Conservation (phyloP, 2,329 filamentous ascomycete species). For the Zopfia rhizophila region DNA sequence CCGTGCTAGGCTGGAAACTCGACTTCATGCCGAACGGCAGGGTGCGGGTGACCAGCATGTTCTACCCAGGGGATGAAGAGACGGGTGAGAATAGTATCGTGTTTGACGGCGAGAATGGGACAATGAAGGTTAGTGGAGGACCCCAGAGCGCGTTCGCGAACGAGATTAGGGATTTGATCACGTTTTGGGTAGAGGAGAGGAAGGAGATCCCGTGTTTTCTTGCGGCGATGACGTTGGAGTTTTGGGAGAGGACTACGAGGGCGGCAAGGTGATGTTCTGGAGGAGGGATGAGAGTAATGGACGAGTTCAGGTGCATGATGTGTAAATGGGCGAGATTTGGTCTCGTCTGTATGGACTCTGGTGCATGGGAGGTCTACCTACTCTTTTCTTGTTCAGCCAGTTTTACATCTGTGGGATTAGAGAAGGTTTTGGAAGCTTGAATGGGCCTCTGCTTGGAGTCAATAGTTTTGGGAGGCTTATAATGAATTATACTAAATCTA, state of each 20-base stretch:
- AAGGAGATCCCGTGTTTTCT: slow-evolving; percentile 94
- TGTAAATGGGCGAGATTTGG: too few relatives aligned
- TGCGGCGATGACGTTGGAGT: slow-evolving; percentile 90
- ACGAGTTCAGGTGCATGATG: too few relatives aligned
- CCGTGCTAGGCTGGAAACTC: slow-evolving; percentile 91
- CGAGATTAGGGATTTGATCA: slow-evolving; percentile 85
- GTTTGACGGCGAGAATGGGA: slow-evolving; percentile 92
- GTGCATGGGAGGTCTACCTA: too few relatives aligned
- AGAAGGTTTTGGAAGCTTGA: too few relatives aligned
- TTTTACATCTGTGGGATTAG: too few relatives aligned
- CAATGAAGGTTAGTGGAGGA: slow-evolving; percentile 97
- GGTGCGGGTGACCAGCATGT: slow-evolving; percentile 88
- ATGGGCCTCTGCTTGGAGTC: too few relatives aligned
- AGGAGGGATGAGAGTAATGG: too few relatives aligned
- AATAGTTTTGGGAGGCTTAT: too few relatives aligned
- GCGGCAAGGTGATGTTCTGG: slow-evolving; percentile 22
- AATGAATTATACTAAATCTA: too few relatives aligned
- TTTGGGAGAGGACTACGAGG: slow-evolving; percentile 75
- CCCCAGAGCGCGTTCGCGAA: slow-evolving; percentile 86
- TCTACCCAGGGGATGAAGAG: slow-evolving; percentile 76
- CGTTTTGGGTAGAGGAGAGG: slow-evolving; percentile 95
- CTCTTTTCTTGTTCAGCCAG: too few relatives aligned
- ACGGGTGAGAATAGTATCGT: slow-evolving; percentile 67
- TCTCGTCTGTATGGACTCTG: too few relatives aligned
- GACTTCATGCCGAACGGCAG: slow-evolving; percentile 98